Evolutionary conservation across 2,329 filamentous ascomycete genomes (phyloP).

Genomic region (Saccharata proteae): DNA sequence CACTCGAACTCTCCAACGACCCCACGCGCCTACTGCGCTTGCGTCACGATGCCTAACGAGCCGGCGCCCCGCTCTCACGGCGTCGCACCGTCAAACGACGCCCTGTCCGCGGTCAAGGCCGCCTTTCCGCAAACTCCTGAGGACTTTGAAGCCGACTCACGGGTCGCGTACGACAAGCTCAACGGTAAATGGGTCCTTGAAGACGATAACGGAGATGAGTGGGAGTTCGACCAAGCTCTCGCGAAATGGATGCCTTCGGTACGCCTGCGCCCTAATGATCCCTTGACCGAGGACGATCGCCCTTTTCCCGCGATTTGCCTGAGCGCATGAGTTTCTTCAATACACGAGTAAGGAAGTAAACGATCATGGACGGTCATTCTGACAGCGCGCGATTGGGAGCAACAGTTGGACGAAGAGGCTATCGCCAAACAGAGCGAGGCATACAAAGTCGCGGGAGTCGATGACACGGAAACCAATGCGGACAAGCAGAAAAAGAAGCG

Average conservation of each 20-base stretch:
- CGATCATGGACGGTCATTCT: background rate
- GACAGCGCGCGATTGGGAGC: slow-evolving; percentile 3
- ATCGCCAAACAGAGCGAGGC: slow-evolving; percentile 49
- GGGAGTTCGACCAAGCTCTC: slow-evolving; percentile 61
- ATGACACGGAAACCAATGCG: slow-evolving; percentile 15
- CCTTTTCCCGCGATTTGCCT: slow-evolving; percentile 13
- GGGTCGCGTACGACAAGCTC: slow-evolving; percentile 16
- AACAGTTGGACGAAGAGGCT: slow-evolving; percentile 47
- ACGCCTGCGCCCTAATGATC: slow-evolving; percentile 17
- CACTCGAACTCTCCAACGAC: too few relatives aligned
- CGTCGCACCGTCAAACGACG: background rate
- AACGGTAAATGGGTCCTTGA: slow-evolving; percentile 17
- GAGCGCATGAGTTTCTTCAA: slow-evolving; percentile 15
- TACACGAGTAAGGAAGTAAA: slow-evolving; percentile 9
- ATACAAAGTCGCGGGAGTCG: slow-evolving; percentile 44
- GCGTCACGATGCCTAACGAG: background rate
- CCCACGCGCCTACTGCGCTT: too few relatives aligned
- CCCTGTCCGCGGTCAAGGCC: background rate
- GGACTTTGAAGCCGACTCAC: slow-evolving; percentile 13
- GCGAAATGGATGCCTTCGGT: slow-evolving; percentile 65
- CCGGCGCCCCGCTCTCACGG: background rate
- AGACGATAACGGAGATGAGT: slow-evolving; percentile 49
- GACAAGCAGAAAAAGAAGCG: slow-evolving; percentile 2
- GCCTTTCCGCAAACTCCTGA: slow-evolving; percentile 11
- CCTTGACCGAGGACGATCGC: slow-evolving; percentile 6